Evolutionary conservation across 345 rosid species (phyloP).

Genomic region (Cardiospermum halicacabum): DNA sequence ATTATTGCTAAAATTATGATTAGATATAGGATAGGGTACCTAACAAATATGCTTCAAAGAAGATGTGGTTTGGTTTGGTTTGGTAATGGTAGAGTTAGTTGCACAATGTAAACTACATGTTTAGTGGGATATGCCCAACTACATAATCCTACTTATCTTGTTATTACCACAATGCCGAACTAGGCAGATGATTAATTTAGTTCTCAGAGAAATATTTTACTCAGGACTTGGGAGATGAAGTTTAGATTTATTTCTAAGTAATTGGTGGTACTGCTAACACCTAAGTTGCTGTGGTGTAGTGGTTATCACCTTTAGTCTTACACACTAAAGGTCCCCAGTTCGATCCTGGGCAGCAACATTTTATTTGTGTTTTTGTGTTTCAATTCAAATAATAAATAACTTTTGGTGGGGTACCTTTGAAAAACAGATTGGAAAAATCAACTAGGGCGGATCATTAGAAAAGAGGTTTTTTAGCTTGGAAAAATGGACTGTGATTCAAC

Average conservation of each 20-base stretch:
- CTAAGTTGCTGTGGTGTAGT: constrained; percentile 47
- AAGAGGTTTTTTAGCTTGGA: neutral
- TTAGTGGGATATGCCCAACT: neutral
- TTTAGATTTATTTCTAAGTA: no score
- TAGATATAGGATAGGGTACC: constrained; percentile 21
- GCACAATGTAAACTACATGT: constrained; percentile 16
- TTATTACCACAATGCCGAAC: no score
- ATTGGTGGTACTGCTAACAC: neutral
- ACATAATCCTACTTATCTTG: no score
- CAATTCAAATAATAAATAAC: no score
- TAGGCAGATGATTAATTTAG: no score
- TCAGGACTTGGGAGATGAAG: no score
- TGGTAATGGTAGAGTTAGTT: constrained; percentile 18
- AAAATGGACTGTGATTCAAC: neutral
- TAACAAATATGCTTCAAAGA: constrained; percentile 23
- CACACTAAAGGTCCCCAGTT: constrained; percentile 51
- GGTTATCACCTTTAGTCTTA: constrained; percentile 51
- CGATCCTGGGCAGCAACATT: constrained; percentile 45
- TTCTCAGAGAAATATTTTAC: no score
- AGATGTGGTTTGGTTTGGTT: constrained; percentile 24
- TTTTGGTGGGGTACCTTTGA: no score
- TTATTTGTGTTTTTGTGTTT: no score
- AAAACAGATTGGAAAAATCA: neutral
- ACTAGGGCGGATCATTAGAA: neutral
- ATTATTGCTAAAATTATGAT: constrained; percentile 12